phyloP scores from a whole-genome alignment of 345 rosid genomes.

The Sonneratia alba region DNA sequence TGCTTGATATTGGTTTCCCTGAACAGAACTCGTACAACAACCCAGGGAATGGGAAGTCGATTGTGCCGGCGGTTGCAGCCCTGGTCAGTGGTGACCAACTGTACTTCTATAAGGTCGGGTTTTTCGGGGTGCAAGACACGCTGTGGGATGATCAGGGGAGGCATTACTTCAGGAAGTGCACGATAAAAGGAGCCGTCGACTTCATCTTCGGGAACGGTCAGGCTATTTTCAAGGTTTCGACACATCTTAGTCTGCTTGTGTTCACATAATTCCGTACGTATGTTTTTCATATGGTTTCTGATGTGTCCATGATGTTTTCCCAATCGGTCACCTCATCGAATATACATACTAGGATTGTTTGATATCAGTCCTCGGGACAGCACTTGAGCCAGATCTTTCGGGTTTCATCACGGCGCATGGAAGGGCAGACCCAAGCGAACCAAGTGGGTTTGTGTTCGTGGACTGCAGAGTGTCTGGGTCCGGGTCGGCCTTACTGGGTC shows the following conservation, averaged over 20 bases:
- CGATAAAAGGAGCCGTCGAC: constrained; percentile 75
- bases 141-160: constrained; percentile 67
- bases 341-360: constrained; percentile 26
- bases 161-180: constrained; percentile 54
- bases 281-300: not conserved
- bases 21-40: constrained; percentile 58
- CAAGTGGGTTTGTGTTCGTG: constrained; percentile 51
- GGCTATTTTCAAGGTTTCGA: constrained; percentile 59
- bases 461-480: constrained; percentile 29
- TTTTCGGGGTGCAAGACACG: constrained; percentile 68
- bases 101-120: constrained; percentile 44
- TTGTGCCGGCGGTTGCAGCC: constrained; percentile 53
- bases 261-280: no score
- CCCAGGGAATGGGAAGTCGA: constrained; percentile 29
- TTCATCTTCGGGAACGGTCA: constrained; percentile 75
- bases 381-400: constrained; percentile 15
- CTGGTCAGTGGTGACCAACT: constrained; percentile 53
- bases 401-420: constrained; percentile 63
- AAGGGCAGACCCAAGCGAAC: constrained; percentile 24
- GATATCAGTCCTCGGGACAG: constrained; percentile 35
- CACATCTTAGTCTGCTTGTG: no score
- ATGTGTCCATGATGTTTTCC: not conserved
- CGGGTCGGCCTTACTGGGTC: constrained; percentile 33
- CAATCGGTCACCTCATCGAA: no score
- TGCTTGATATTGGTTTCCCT: no score